phyloP scores from a whole-genome alignment of 257 asterid genomes.

The Solanum chiquidenum region DNA sequence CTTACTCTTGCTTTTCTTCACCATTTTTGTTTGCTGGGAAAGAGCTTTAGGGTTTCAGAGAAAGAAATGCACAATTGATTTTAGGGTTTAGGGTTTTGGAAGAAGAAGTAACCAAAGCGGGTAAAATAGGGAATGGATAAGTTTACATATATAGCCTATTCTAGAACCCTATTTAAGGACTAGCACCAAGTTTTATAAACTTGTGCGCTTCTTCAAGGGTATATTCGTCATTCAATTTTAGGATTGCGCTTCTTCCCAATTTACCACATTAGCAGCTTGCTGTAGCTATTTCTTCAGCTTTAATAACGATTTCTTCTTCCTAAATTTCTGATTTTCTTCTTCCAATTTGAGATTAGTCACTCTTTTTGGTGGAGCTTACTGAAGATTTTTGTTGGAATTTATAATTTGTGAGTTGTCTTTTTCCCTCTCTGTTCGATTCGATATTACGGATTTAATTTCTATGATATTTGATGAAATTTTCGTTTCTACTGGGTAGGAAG shows the following conservation, averaged over 20 bases:
- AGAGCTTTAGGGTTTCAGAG: not conserved
- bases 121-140: not conserved
- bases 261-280: not conserved
- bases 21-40: conserved; percentile 30
- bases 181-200: not conserved
- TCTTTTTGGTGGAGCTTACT: no score
- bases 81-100: not conserved
- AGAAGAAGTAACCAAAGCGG: not conserved
- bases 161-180: not conserved
- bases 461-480: not conserved
- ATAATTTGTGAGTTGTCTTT: not conserved
- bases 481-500: not conserved
- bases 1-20: conserved; percentile 74
- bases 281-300: not conserved
- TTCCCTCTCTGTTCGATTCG: not conserved
- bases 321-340: not conserved
- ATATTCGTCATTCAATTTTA: no score
- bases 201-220: not conserved
- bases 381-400: not conserved
- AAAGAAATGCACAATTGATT: not conserved
- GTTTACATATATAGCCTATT: not conserved
- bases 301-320: not conserved
- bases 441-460: no score
- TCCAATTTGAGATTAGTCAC: not conserved
- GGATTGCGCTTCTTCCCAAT: not conserved